Conservation (phyloP, 306 rosid genomes). For the Benincasa hispida region DNA sequence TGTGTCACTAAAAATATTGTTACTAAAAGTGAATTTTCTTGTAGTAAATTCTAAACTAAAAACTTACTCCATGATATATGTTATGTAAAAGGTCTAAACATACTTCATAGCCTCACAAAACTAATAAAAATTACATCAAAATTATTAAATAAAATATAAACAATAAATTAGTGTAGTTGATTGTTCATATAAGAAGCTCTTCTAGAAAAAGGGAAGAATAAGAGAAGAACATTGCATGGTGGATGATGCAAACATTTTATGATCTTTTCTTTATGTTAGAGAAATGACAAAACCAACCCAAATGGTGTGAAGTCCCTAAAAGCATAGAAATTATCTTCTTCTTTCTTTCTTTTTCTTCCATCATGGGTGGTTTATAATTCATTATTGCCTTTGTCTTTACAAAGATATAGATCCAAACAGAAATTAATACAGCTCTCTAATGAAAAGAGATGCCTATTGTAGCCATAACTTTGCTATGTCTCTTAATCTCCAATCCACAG, state of each 20-base stretch:
- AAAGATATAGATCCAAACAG: not conserved
- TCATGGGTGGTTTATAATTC: not conserved
- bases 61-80: too few species aligned
- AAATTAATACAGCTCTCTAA: not conserved
- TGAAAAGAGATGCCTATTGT: not conserved
- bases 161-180: too few species aligned
- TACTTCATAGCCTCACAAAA: too few species aligned
- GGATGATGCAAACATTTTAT: not conserved
- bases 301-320: conserved; percentile 17
- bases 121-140: too few species aligned
- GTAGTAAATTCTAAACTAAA: too few species aligned
- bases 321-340: not conserved
- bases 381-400: not conserved
- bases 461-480: not conserved
- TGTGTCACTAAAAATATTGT: too few species aligned
- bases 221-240: not conserved
- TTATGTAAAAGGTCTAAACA: too few species aligned
- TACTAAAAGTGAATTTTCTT: too few species aligned
- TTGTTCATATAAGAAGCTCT: not conserved
- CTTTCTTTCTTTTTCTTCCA: not conserved
- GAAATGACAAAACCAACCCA: conserved; percentile 36
- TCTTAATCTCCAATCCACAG: not conserved
- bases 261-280: not conserved
- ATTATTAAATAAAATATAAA: too few species aligned
- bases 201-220: not conserved